These are phyloP conservation scores for Luvunga scandens DNA, from an alignment of 345 rosid species.

Conservation along the genomic window DNA sequence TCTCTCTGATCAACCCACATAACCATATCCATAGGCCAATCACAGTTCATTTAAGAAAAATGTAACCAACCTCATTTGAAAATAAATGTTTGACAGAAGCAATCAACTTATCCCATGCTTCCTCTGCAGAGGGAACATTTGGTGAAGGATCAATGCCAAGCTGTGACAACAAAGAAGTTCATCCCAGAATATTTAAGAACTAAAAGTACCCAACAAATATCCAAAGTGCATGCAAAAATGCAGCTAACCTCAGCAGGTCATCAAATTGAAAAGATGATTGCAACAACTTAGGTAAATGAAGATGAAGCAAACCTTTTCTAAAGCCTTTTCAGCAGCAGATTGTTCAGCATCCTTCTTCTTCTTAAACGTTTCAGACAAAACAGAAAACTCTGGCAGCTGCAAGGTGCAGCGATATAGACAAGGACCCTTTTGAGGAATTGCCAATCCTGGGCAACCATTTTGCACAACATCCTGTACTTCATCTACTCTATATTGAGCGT, in stretches of 20 bases:
- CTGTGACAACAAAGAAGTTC: slow-evolving; percentile 40
- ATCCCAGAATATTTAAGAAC: neutral
- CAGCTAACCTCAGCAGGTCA: neutral
- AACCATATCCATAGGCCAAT: neutral
- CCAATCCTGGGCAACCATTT: slow-evolving; percentile 82
- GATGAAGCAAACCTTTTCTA: slow-evolving; percentile 53
- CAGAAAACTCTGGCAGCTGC: slow-evolving; percentile 70
- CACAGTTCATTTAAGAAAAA: slow-evolving; percentile 3
- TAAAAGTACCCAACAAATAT: neutral
- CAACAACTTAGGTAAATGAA: slow-evolving; percentile 4
- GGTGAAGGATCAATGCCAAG: slow-evolving; percentile 50
- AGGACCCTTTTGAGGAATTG: slow-evolving; percentile 73
- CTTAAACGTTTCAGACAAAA: slow-evolving; percentile 54
- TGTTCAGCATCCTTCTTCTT: slow-evolving; percentile 96
- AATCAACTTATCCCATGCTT: slow-evolving; percentile 58
- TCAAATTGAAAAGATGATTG: neutral
- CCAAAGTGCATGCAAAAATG: neutral
- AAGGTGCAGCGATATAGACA: slow-evolving; percentile 70
- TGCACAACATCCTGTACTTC: slow-evolving; percentile 63
- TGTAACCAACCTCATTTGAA: slow-evolving; percentile 69
- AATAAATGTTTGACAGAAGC: slow-evolving; percentile 52
- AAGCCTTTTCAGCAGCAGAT: slow-evolving; percentile 83
- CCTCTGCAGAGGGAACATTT: slow-evolving; percentile 51
- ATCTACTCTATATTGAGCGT: slow-evolving; percentile 59
- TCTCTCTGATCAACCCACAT: neutral